A percentile compares a stretch with the other conserved stretches of the same genome.
These are phyloP conservation scores for Liriodendron chinense DNA, from an alignment of 164 flowering plant species.

Conservation along the genomic window DNA sequence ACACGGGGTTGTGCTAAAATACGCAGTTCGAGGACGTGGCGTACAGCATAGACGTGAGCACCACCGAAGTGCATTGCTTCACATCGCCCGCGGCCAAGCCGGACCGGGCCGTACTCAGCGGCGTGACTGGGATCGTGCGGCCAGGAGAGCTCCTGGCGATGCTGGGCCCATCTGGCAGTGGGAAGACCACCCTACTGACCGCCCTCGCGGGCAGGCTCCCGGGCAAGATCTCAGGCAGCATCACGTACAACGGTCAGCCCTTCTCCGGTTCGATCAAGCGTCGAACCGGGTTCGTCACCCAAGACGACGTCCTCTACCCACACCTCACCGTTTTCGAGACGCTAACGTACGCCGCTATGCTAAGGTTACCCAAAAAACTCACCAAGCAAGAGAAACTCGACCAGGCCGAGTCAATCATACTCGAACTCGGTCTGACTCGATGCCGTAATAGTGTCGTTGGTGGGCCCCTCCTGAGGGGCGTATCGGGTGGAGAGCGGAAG, in stretches of 20 bases:
- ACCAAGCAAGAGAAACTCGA: slow-evolving; percentile 49
- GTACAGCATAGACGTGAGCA: slow-evolving; percentile 33
- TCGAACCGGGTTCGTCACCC: slow-evolving; percentile 72
- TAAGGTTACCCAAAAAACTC: slow-evolving; percentile 61
- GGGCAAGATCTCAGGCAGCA: slow-evolving; percentile 62
- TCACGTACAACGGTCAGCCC: slow-evolving; percentile 64
- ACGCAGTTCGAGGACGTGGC: slow-evolving; percentile 76
- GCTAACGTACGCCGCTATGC: slow-evolving; percentile 61
- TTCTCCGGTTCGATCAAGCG: slow-evolving; percentile 62
- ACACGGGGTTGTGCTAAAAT: neutral
- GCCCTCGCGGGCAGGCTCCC: slow-evolving; percentile 71
- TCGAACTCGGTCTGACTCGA: slow-evolving; percentile 63
- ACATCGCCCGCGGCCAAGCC: slow-evolving; percentile 34
- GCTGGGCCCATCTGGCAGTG: slow-evolving; percentile 95
- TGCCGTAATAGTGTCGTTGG: slow-evolving; percentile 64
- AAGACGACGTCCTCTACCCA: slow-evolving; percentile 82
- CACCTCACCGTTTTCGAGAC: slow-evolving; percentile 87
- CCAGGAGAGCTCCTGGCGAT: slow-evolving; percentile 91
- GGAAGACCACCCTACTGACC: slow-evolving; percentile 85
- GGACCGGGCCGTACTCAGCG: slow-evolving; percentile 47
- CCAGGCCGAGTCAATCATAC: slow-evolving; percentile 57
- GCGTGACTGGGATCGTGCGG: slow-evolving; percentile 58
- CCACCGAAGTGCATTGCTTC: slow-evolving; percentile 19
- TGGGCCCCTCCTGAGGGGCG: slow-evolving; percentile 64
- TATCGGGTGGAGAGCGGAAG: slow-evolving; percentile 92